These are phyloP conservation scores for Jasminum sambac DNA, from an alignment of 257 asterid species.

Conservation along the genomic window DNA sequence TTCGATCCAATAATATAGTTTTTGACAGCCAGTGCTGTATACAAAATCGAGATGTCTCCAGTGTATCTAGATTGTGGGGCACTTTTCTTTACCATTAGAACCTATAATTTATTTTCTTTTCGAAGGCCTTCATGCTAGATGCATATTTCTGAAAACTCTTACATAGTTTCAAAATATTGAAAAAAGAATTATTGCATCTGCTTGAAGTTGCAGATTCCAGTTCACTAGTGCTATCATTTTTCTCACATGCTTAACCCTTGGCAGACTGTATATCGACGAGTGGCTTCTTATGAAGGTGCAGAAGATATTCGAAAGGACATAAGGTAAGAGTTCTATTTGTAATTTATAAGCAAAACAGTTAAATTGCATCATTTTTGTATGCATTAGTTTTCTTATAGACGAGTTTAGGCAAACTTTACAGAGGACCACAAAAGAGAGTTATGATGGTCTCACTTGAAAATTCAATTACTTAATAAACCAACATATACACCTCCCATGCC, in stretches of 20 bases:
- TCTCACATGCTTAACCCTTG: slow-evolving; percentile 6
- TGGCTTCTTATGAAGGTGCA: slow-evolving; percentile 64
- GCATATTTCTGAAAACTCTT: not conserved
- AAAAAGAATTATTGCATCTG: not conserved
- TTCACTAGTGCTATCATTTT: not conserved
- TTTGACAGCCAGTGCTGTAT: not conserved
- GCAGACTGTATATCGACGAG: slow-evolving; percentile 66
- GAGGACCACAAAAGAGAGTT: not conserved
- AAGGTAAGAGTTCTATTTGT: slow-evolving; percentile 47
- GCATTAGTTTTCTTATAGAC: not conserved
- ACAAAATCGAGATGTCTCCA: not conserved
- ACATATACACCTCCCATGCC: not conserved
- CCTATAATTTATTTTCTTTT: not conserved
- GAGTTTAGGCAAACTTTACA: not conserved
- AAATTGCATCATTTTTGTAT: not conserved
- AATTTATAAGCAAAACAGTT: not conserved
- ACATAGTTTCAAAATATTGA: not conserved
- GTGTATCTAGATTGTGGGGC: not conserved
- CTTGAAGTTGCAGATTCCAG: not conserved
- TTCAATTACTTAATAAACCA: not conserved
- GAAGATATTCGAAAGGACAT: slow-evolving; percentile 71
- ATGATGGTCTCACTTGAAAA: no score
- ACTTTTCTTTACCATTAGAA: not conserved
- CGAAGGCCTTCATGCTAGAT: not conserved
- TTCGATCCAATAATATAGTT: not conserved